phyloP scores from a whole-genome alignment of 305 asterid species.

The Solanum aculeatissimum region DNA sequence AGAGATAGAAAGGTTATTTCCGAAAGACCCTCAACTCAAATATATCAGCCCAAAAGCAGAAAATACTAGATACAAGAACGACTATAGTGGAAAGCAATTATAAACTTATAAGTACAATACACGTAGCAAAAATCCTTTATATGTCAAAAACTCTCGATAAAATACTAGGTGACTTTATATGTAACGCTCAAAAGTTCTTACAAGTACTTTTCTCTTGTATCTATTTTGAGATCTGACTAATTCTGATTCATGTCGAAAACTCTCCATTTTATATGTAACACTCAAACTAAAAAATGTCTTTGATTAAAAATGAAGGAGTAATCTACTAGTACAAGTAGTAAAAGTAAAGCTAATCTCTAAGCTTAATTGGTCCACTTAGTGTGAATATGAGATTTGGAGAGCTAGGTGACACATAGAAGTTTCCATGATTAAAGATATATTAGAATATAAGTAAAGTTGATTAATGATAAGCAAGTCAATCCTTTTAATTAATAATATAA shows the following conservation, averaged over 20 bases:
- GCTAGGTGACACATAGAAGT: background rate
- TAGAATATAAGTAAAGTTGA: background rate
- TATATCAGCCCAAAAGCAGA: no score
- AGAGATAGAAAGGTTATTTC: no score
- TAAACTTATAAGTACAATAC: no score
- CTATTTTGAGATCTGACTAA: background rate
- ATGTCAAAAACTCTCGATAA: no score
- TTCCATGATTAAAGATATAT: background rate
- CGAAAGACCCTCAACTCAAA: no score
- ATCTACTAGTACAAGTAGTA: background rate
- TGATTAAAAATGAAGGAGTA: background rate
- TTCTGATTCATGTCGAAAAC: fast-evolving
- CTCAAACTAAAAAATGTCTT: background rate
- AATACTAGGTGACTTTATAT: no score
- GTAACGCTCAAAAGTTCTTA: no score
- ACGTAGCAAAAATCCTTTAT: no score
- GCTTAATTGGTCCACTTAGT: background rate
- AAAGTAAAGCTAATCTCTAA: background rate
- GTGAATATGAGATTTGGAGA: background rate
- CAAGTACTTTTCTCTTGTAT: background rate
- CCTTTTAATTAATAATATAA: background rate
- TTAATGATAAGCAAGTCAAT: constrained; percentile 1
- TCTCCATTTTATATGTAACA: background rate
- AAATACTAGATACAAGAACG: no score
- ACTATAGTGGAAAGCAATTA: no score